Evolutionary conservation across 1,139 yeast genomes (phyloP).

Genomic region (Saccharomyces hybrid): DNA sequence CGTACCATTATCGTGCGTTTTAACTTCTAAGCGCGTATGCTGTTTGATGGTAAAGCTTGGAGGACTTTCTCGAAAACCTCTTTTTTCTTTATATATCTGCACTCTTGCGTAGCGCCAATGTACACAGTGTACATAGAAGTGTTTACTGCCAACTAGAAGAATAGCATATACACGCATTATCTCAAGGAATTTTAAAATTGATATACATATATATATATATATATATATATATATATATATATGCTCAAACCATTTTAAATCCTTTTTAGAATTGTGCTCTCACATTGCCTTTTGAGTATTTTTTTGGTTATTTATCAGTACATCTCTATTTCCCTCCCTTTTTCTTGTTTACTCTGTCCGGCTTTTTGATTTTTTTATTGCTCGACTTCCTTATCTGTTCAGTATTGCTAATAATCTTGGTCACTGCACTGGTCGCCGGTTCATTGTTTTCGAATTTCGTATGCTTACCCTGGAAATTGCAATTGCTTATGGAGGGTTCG

Average conservation of each 20-base stretch:
- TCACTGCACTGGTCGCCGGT: slow-evolving; percentile 3
- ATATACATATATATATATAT: no score
- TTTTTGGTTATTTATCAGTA: background rate
- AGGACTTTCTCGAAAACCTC: background rate
- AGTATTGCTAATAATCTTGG: slow-evolving; percentile 1
- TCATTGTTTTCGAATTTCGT: slow-evolving; percentile 41
- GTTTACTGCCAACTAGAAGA: background rate
- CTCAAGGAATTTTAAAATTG: no score
- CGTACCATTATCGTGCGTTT: background rate
- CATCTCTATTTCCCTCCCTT: background rate
- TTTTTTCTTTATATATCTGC: background rate
- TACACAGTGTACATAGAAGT: background rate
- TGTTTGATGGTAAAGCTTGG: background rate
- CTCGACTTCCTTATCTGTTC: background rate
- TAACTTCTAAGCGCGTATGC: background rate
- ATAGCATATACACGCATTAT: background rate
- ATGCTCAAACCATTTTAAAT: no score
- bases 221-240: no score
- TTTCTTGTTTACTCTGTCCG: background rate
- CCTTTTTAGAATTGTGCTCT: background rate
- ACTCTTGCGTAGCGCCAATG: background rate
- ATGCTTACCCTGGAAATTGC: slow-evolving; percentile 53
- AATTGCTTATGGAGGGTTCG: slow-evolving; percentile 53
- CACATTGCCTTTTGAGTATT: background rate
- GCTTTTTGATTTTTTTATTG: background rate